Percentiles rank a stretch among this genome's conserved stretches.
These are phyloP conservation scores for Grosmannia huntii DNA, from an alignment of 2,329 filamentous ascomycete species.

Conservation along the genomic window DNA sequence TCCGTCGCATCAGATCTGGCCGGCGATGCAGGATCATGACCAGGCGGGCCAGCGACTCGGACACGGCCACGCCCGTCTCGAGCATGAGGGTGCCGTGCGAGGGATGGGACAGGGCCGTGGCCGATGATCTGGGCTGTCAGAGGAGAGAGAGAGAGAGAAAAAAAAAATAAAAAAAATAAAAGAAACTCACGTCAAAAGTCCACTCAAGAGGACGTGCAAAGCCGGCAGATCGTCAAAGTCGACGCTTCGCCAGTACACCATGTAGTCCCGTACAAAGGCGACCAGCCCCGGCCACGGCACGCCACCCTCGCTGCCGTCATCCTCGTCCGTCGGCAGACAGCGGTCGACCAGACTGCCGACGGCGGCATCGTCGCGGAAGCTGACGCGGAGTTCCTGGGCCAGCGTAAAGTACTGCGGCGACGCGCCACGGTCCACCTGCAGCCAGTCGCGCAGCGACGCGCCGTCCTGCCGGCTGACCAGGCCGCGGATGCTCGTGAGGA, in stretches of 20 bases:
- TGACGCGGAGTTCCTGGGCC: conserved; percentile 49
- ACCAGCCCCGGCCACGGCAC: conserved; percentile 65
- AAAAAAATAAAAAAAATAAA: too few relatives aligned
- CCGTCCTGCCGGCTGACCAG: conserved; percentile 33
- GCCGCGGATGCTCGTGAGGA: conserved; percentile 12
- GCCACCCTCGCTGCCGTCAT: conserved; percentile 48
- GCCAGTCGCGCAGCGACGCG: conserved; percentile 51
- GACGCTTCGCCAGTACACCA: conserved; percentile 70
- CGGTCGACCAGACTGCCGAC: conserved; percentile 52
- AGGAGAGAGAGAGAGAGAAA: neutral
- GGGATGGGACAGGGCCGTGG: conserved; percentile 67
- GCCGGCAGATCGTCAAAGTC: conserved; percentile 61
- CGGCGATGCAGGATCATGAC: conserved; percentile 74
- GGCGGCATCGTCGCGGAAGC: conserved; percentile 37
- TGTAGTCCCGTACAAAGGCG: conserved; percentile 68
- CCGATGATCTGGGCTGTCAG: conserved; percentile 51
- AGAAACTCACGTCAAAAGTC: conserved; percentile 26
- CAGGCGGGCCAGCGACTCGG: conserved; percentile 65
- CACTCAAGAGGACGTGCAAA: conserved; percentile 63
- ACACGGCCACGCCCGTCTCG: conserved; percentile 71
- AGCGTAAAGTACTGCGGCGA: conserved; percentile 55
- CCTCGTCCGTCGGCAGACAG: conserved; percentile 50
- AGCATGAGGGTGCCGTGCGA: conserved; percentile 72
- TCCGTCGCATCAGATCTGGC: conserved; percentile 60
- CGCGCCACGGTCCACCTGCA: conserved; percentile 63